Evolutionary conservation across 208 protist species (phyloP).

Genomic region (Perkinsela sp.): DNA sequence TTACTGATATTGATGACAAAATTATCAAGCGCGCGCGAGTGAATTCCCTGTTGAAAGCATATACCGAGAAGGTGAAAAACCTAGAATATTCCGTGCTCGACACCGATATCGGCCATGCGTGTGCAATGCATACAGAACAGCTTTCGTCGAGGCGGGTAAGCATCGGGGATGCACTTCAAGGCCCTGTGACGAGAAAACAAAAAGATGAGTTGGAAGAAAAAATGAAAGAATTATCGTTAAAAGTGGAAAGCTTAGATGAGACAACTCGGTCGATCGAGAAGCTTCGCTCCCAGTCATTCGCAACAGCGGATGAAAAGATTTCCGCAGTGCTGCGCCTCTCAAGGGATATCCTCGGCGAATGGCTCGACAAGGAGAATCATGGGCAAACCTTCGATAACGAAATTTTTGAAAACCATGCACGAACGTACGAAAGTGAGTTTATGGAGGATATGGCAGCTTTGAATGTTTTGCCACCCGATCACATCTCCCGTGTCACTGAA

Average conservation of each 20-base stretch:
- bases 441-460: conserved; percentile 70
- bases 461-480: conserved; percentile 49
- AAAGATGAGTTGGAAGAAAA: conserved; percentile 38
- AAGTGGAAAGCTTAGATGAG: conserved; percentile 21
- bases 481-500: conserved; percentile 85
- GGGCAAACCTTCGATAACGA: conserved; percentile 19
- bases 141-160: conserved; percentile 10
- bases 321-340: conserved; percentile 17
- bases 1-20: conserved; percentile 98
- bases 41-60: conserved; percentile 48
- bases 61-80: conserved; percentile 10
- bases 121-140: conserved; percentile 8
- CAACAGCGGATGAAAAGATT: conserved; percentile 10
- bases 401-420: conserved; percentile 61
- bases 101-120: conserved; percentile 16
- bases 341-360: conserved; percentile 29
- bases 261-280: conserved; percentile 19
- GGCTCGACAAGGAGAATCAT: conserved; percentile 36
- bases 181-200: conserved; percentile 12
- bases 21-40: conserved; percentile 77
- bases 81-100: conserved; percentile 9
- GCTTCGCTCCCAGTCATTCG: conserved; percentile 1
- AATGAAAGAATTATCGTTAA: conserved; percentile 26
- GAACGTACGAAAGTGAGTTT: conserved; percentile 62
- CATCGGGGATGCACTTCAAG: conserved; percentile 12